Evolutionary conservation across 2,329 filamentous ascomycete genomes (phyloP).

Genomic region (Arachnomyces sp.): DNA sequence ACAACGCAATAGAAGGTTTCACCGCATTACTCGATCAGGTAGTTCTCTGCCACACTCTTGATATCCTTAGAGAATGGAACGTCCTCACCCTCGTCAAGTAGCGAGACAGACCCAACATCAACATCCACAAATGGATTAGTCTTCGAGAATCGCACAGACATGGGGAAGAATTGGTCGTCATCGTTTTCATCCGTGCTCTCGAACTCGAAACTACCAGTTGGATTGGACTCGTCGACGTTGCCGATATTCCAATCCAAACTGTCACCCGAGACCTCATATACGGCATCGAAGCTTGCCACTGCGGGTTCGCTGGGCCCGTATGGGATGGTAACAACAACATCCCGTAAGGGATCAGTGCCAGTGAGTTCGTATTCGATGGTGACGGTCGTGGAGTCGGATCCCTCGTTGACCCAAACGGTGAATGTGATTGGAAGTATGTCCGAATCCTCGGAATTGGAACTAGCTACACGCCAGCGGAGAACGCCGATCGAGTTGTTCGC

Average conservation of each 20-base stretch:
- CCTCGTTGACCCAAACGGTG: conserved; percentile 94
- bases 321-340: conserved; percentile 82
- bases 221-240: conserved; percentile 70
- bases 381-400: conserved; percentile 71
- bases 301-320: conserved; percentile 77
- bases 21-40: conserved; percentile 33
- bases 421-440: conserved; percentile 86
- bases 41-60: conserved; percentile 37
- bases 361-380: conserved; percentile 95
- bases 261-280: conserved; percentile 89
- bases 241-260: conserved; percentile 92
- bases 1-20: conserved; percentile 11
- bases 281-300: conserved; percentile 86
- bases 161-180: conserved; percentile 96
- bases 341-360: conserved; percentile 65
- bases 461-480: conserved; percentile 75
- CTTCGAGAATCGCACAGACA: conserved; percentile 86
- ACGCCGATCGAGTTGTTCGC: conserved; percentile 90
- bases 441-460: conserved; percentile 69
- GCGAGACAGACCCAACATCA: conserved; percentile 55
- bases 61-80: conserved; percentile 39
- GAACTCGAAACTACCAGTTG: conserved; percentile 86
- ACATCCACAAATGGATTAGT: conserved; percentile 80
- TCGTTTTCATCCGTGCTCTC: conserved; percentile 75
- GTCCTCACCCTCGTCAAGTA: conserved; percentile 37